Base-by-base conservation (phyloP, 2,329 filamentous ascomycete genomes). In the Sphaceloma murrayae region DNA sequence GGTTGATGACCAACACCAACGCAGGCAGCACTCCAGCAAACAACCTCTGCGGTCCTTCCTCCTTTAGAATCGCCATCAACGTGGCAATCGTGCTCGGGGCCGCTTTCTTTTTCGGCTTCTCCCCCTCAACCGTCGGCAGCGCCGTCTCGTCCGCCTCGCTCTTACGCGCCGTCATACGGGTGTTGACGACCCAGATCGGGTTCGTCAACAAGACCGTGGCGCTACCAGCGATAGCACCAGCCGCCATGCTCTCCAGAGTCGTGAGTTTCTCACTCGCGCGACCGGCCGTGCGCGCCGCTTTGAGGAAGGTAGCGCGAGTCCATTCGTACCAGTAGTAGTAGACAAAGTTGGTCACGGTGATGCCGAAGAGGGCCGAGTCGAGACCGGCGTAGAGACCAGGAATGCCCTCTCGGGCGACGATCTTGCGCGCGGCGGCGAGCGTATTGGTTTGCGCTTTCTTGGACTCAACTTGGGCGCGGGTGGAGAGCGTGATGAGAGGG, bases 311-410 rank as follows among this genome's bases (percentile, higher is more conserved):
- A 40, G 82, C 74, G 48, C 88, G 80, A 51, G 87, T 91, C 85
- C 86, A 98, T 69, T 98, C 91, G 67, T 96, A 98, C 72, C 85
- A 98, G 73, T 96, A 98, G 70, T 98, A 98, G 74, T 98, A 98
- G 36, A 98, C 89, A 62, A 98, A 98, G 72, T 98, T 98, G 56
- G 91, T 98, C 55, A 98, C 81, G 64, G 84, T 91, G 70, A 98
- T 96, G 62, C 91, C 91, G 64, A 98, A 95, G 34, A 98, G 73
- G 42, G 91, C 91, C 50, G 85, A 93, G 64, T 94, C 86, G 48
- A 98, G 77, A 31, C 91, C 91, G 5, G 91, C 80, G 62, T 96
- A 98, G 26, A 98, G 78, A 22, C 91, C 91, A 2, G 77, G 70
- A 46, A 95, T 69, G 56, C 91, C 91, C 67, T 98, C 91, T 55